These are phyloP conservation scores for Clonostachys byssicola DNA, from an alignment of 2,329 filamentous ascomycete species.

Conservation along the genomic window DNA sequence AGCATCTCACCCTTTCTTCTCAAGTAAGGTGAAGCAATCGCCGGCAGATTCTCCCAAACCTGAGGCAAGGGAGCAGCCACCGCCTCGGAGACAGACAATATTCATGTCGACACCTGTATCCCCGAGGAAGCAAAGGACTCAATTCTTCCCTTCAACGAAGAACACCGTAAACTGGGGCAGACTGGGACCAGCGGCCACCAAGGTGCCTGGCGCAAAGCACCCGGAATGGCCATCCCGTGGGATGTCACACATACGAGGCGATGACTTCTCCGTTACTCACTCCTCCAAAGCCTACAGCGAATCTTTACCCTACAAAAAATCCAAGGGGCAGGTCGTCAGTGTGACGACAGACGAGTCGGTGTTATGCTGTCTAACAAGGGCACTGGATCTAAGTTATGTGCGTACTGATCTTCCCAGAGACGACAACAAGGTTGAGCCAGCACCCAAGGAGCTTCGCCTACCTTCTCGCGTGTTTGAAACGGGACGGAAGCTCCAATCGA, in stretches of 20 bases:
- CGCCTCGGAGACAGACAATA: constrained; percentile 27
- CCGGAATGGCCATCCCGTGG: constrained; percentile 69
- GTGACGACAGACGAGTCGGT: constrained; percentile 37
- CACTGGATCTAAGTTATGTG: constrained; percentile 17
- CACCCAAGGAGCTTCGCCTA: constrained; percentile 45
- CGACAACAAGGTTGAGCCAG: constrained; percentile 33
- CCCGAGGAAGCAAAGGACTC: constrained; percentile 32
- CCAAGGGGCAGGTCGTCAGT: constrained; percentile 41
- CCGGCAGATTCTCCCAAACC: constrained; percentile 16
- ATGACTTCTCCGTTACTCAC: constrained; percentile 2
- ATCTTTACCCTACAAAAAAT: constrained; percentile 31
- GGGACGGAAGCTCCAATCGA: constrained; percentile 45
- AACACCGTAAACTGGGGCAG: neutral
- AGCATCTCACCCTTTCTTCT: too few species aligned
- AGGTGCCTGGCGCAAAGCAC: constrained; percentile 61
- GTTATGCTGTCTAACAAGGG: constrained; percentile 19
- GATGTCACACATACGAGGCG: constrained; percentile 59
- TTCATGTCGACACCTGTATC: constrained; percentile 52
- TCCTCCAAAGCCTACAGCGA: neutral
- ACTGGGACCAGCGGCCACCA: constrained; percentile 39
- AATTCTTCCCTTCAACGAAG: constrained; percentile 15
- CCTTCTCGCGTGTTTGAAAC: constrained; percentile 55
- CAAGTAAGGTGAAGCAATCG: constrained; percentile 15
- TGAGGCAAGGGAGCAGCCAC: constrained; percentile 15
- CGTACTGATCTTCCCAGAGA: constrained; percentile 18